Evolutionary conservation across 2,329 filamentous ascomycete genomes (phyloP).

Genomic region (Pseudocercospora fuligena): DNA sequence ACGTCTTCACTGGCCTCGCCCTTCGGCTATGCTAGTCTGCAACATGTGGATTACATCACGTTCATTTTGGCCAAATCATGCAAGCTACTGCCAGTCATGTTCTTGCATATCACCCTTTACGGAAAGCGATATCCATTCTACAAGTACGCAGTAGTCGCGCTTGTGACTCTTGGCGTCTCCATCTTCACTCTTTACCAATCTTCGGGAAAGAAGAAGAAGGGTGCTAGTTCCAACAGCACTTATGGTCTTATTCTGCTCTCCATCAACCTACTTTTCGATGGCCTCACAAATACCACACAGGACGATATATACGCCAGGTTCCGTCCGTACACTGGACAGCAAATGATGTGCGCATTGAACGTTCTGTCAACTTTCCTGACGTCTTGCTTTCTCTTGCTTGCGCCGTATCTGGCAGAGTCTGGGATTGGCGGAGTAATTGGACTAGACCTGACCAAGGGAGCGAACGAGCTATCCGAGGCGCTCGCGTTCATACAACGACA

Average conservation of each 20-base stretch:
- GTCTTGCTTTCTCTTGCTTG: slow-evolving; percentile 72
- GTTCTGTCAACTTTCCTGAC: slow-evolving; percentile 82
- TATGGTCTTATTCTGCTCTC: slow-evolving; percentile 84
- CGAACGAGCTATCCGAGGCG: slow-evolving; percentile 80
- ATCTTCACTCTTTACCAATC: slow-evolving; percentile 86
- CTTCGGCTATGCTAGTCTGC: slow-evolving; percentile 89
- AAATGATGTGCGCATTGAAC: slow-evolving; percentile 99
- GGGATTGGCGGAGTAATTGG: slow-evolving; percentile 49
- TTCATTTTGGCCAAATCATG: slow-evolving; percentile 97
- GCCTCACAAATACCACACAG: slow-evolving; percentile 94
- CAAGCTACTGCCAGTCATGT: slow-evolving; percentile 99
- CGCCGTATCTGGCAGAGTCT: slow-evolving; percentile 76
- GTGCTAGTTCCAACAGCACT: slow-evolving; percentile 60
- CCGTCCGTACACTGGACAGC: slow-evolving; percentile 81
- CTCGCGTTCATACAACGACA: slow-evolving; percentile 79
- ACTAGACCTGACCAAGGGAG: slow-evolving; percentile 52
- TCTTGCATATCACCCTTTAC: slow-evolving; percentile 91
- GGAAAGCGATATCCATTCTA: slow-evolving; percentile 87
- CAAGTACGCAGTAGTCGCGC: slow-evolving; percentile 91
- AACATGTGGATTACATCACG: slow-evolving; percentile 96
- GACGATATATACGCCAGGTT: slow-evolving; percentile 86
- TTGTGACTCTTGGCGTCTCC: slow-evolving; percentile 90
- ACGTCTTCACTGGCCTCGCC: slow-evolving; percentile 90
- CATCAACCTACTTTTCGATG: slow-evolving; percentile 93
- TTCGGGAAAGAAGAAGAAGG: slow-evolving; percentile 44